Base-by-base conservation (phyloP, 164 flowering plant species). In the Cinnamomum chago region DNA sequence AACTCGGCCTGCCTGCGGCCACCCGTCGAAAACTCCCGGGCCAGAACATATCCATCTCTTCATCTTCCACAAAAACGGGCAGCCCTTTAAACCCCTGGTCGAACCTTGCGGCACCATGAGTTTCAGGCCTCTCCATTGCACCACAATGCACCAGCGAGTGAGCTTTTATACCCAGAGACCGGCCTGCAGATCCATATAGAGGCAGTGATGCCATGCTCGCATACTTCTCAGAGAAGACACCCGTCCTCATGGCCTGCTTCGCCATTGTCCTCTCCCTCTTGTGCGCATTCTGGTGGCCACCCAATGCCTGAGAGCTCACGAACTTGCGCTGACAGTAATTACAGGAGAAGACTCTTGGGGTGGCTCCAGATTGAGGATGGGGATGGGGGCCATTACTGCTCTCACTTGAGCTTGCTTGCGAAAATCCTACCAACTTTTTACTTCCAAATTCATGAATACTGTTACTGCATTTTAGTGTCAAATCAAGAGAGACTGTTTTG, bases 261-360 rank as follows among this genome's bases (percentile, higher is more conserved):
- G 93, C 94, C 68, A 93, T 81, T 24, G 91, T 88, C 71, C 93
- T 79, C 79, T 93, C 96, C 68, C 96, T 80, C 77, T 93, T 93
- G 70, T 91, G 98, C 5, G 96, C 96, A 78, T 93, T 93, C 78
- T 90, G 98, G 77, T 93, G 95, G 14, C 98, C 98, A 24, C 98
- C 96, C 15, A 91, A 73, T 4, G 98, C 98, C 76, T 91, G 98
- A 1, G 96, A 91, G 83, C 95, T 93, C 76, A 76, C 88, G 83
- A 93, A 93, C 80, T 91, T 91, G 64, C 98, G 88, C 51, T 83
- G 77, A 75, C 96, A 91, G 73, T 86, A 93, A 72, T 90, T 93
- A 84, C 98, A 93, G 3, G 98, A 87, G 85, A 94, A 94, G 22
- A 90, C 84, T 74, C 93, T 80, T 5, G 91, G 83, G 58, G 74